Percentiles rank a stretch among this genome's conserved stretches.
phyloP scores from a whole-genome alignment of 345 rosid species.

The Citrus glauca region DNA sequence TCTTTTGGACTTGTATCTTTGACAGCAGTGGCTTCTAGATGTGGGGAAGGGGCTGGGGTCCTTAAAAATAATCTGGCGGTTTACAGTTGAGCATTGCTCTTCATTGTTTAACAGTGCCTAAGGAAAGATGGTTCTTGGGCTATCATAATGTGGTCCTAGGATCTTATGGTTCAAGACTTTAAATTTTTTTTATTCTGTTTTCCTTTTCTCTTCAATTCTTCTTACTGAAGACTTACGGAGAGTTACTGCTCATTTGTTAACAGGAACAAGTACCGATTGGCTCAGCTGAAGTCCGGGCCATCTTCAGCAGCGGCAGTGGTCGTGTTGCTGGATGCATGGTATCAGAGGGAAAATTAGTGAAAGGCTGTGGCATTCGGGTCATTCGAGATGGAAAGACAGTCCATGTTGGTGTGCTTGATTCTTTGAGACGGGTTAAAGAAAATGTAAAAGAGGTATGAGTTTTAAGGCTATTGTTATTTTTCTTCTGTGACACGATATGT shows the following conservation, averaged over 20 bases:
- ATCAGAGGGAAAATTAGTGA: constrained; percentile 76
- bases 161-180: background rate
- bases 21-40: background rate
- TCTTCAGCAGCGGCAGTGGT: constrained; percentile 96
- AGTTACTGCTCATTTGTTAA: constrained; percentile 26
- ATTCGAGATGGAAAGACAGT: constrained; percentile 60
- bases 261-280: constrained; percentile 88
- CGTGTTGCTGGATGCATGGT: constrained; percentile 99
- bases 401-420: constrained; percentile 72
- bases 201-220: background rate
- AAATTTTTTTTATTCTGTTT: background rate
- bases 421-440: constrained; percentile 90
- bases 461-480: background rate
- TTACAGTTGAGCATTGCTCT: constrained; percentile 22
- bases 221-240: constrained; percentile 17
- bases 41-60: background rate
- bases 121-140: background rate
- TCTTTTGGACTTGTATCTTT: background rate
- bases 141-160: background rate
- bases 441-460: constrained; percentile 77
- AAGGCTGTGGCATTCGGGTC: constrained; percentile 84
- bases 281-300: constrained; percentile 80
- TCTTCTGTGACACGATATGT: background rate
- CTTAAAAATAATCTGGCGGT: background rate
- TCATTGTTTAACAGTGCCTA: constrained; percentile 24